These are phyloP conservation scores for Pseudohyphozyma bogoriensis DNA, from an alignment of 768 basidiomycete genomes.

Conservation along the genomic window DNA sequence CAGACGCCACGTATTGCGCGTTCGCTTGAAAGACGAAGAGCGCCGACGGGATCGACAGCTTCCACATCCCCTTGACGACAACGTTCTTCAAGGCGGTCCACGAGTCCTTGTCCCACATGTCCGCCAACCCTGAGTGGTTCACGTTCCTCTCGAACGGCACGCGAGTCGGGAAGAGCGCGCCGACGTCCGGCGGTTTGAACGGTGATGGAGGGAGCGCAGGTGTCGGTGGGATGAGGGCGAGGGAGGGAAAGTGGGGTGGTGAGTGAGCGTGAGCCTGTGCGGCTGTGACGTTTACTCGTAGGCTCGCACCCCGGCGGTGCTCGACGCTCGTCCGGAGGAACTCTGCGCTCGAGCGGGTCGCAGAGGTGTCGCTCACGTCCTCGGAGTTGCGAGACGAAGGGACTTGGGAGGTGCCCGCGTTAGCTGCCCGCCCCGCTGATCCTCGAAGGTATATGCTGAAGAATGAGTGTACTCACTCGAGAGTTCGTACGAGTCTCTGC, in stretches of 20 bases:
- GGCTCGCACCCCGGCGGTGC: neutral
- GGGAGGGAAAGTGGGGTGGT: constrained; percentile 1
- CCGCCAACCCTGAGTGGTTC: neutral
- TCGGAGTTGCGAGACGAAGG: neutral
- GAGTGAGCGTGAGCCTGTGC: neutral
- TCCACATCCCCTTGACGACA: constrained; percentile 88
- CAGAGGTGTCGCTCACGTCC: neutral
- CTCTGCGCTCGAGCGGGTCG: too few relatives aligned
- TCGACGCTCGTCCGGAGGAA: too few relatives aligned
- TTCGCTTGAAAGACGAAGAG: constrained; percentile 55
- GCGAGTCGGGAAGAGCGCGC: constrained; percentile 2
- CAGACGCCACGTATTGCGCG: constrained; percentile 82
- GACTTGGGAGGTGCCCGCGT: too few relatives aligned
- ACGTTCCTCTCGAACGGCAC: neutral
- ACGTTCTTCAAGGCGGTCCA: constrained; percentile 38
- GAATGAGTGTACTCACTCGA: too few relatives aligned
- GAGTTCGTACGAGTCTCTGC: neutral
- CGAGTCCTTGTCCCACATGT: constrained; percentile 4
- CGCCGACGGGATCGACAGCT: constrained; percentile 85
- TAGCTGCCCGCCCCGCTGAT: too few relatives aligned
- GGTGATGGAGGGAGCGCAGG: constrained; percentile 13
- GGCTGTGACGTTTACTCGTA: constrained; percentile 18
- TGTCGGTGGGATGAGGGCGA: constrained; percentile 18
- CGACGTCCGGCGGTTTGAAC: neutral
- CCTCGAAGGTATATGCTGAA: too few relatives aligned